Base-by-base conservation (phyloP, 2,329 filamentous ascomycete genomes). In the Fusarium denticulatum region DNA sequence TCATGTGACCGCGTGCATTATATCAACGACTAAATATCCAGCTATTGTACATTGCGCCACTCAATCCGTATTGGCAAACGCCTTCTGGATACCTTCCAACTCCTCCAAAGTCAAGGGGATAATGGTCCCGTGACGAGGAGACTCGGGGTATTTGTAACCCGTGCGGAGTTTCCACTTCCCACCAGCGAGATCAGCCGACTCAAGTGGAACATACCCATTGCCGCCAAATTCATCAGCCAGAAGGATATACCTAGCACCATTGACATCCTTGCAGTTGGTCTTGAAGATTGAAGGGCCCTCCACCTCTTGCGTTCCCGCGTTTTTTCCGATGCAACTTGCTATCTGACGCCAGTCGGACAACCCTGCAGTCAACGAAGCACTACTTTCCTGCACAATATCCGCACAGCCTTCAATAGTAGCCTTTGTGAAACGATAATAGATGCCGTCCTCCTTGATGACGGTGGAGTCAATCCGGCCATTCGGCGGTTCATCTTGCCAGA, bases 231-330 rank as follows among this genome's bases (percentile, higher is more conserved):
- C 67, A 8, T 67, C 42, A 7, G 60, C 32, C 2, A 71, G 40
- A 0, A 71, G 30, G 1, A 66, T 55, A 9, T 53, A 71, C 11
- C 52, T 60, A 10, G 42, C 18, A 11, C 65, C 59, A 6, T 69
- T 53, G 2, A 64, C 16, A 3, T 70, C 65, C 2, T 13, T 7
- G 1, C 47, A 36, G 18, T 69, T 70, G 2, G 65, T 50, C 34
- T 60, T 70, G 47, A 69, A 70, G 11, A 60, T 69, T 2, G 53
- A 40, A 1, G 67, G 67, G 4, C 67, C 64, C 20, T 70, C 67
- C 0, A 69, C 67, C 1, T 47, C 66, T 4, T 64, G 36, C 1
- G 46, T 30, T 4, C 64, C 64, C 30, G 64, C 67, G 2, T 69
- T 64, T 6, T 40, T 58, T 3, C 67, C 64, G 4, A 69, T 69